phyloP scores from a whole-genome alignment of 1,284 basidiomycete genomes.

The Neolentinus lepideus region DNA sequence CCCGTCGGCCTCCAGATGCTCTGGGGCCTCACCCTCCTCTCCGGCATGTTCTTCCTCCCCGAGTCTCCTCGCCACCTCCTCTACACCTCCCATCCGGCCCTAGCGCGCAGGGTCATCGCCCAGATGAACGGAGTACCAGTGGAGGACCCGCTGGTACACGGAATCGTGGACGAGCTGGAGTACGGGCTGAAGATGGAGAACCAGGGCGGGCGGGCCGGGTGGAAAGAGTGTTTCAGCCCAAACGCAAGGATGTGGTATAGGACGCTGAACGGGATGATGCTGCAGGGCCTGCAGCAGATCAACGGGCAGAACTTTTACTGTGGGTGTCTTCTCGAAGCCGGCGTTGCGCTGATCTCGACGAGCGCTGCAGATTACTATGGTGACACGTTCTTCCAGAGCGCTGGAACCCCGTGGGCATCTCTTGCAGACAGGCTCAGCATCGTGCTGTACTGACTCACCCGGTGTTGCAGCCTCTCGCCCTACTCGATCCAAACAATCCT shows the following conservation, averaged over 20 bases:
- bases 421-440: too few relatives aligned
- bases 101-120: slow-evolving; percentile 58
- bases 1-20: slow-evolving; percentile 62
- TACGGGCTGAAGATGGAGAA: slow-evolving; percentile 65
- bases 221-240: slow-evolving; percentile 72
- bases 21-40: slow-evolving; percentile 61
- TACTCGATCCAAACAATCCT: slow-evolving; percentile 71
- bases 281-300: slow-evolving; percentile 76
- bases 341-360: background rate
- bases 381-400: slow-evolving; percentile 76
- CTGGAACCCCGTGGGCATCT: slow-evolving; percentile 46
- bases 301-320: slow-evolving; percentile 75
- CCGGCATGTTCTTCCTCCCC: slow-evolving; percentile 69
- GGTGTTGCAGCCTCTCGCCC: slow-evolving; percentile 36
- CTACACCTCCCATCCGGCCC: slow-evolving; percentile 39
- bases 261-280: slow-evolving; percentile 72
- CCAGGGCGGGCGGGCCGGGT: slow-evolving; percentile 71
- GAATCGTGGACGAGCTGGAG: slow-evolving; percentile 61
- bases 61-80: slow-evolving; percentile 72
- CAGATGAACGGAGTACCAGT: slow-evolving; percentile 54
- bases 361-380: slow-evolving; percentile 62
- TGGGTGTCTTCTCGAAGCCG: slow-evolving; percentile 26
- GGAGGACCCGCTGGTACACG: slow-evolving; percentile 56
- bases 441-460: too few relatives aligned
- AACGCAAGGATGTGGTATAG: slow-evolving; percentile 65